Percentiles rank a stretch among this genome's conserved stretches.
phyloP scores from a whole-genome alignment of 345 rosid species.

The Heritiera fomes region DNA sequence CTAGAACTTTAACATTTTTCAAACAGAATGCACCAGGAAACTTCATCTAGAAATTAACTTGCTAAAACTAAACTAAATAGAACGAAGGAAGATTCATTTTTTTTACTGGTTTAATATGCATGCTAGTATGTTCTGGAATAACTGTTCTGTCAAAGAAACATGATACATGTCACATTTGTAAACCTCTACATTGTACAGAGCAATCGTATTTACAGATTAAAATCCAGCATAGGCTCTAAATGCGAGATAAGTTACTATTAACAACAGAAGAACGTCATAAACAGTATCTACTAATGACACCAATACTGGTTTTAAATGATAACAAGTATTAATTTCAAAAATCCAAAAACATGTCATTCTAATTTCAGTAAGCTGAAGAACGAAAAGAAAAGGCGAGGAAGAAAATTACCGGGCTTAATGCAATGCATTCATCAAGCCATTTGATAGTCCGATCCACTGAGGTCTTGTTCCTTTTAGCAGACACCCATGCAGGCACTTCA shows the following conservation, averaged over 20 bases:
- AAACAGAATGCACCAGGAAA: neutral
- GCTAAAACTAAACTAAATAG: neutral
- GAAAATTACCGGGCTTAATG: slow-evolving; percentile 45
- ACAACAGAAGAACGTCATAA: neutral
- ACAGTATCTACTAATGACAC: neutral
- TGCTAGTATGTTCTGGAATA: neutral
- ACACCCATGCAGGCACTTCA: slow-evolving; percentile 76
- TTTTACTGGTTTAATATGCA: neutral
- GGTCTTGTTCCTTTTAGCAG: slow-evolving; percentile 54
- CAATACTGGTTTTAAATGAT: neutral
- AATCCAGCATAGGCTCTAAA: neutral
- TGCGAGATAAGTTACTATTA: neutral
- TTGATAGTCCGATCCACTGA: slow-evolving; percentile 70
- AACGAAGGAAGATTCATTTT: neutral
- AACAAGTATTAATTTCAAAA: slow-evolving; percentile 6
- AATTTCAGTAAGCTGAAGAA: neutral
- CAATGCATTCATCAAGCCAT: slow-evolving; percentile 80
- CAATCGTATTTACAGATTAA: neutral
- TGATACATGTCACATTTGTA: neutral
- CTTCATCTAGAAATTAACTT: neutral
- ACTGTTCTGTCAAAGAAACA: neutral
- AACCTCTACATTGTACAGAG: neutral
- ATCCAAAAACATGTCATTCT: neutral
- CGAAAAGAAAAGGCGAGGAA: neutral
- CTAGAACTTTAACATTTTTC: neutral